Evolutionary conservation across 148 eudicot genomes (phyloP).

Genomic region (Arbutus unedo): DNA sequence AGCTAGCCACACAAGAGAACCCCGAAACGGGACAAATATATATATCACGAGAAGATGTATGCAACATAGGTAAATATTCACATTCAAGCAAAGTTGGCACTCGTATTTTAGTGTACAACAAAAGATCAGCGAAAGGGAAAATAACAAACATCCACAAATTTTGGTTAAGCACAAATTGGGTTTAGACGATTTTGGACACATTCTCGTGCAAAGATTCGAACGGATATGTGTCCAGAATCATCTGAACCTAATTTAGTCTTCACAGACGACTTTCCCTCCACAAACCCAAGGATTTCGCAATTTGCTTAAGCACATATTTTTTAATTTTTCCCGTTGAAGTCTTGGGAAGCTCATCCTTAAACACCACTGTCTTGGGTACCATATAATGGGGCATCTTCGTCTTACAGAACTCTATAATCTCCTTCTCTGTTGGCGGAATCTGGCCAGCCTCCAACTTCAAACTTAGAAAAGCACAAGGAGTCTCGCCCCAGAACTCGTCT

Average conservation of each 20-base stretch:
- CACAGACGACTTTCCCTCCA: background rate
- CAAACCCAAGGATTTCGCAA: conserved; percentile 21
- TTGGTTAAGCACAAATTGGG: no score
- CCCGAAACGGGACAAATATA: no score
- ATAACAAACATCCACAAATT: no score
- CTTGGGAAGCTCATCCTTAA: conserved; percentile 28
- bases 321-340: conserved; percentile 28
- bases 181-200: no score
- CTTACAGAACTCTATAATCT: conserved; percentile 20
- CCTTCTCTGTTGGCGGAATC: conserved; percentile 15
- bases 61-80: no score
- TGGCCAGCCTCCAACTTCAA: background rate
- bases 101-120: no score
- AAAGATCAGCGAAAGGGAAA: no score
- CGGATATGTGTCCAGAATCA: no score
- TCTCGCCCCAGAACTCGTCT: conserved; percentile 47
- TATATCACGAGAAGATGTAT: no score
- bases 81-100: no score
- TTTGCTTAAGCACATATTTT: conserved; percentile 18
- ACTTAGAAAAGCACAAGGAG: conserved; percentile 45
- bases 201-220: no score
- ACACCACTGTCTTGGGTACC: conserved; percentile 32
- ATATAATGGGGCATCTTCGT: conserved; percentile 23
- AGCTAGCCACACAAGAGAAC: no score
- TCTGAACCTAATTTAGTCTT: background rate